Percentiles rank a stretch among this genome's conserved stretches.
phyloP scores from a whole-genome alignment of 2,329 filamentous ascomycete species.

The Paecilomyces fulvus region DNA sequence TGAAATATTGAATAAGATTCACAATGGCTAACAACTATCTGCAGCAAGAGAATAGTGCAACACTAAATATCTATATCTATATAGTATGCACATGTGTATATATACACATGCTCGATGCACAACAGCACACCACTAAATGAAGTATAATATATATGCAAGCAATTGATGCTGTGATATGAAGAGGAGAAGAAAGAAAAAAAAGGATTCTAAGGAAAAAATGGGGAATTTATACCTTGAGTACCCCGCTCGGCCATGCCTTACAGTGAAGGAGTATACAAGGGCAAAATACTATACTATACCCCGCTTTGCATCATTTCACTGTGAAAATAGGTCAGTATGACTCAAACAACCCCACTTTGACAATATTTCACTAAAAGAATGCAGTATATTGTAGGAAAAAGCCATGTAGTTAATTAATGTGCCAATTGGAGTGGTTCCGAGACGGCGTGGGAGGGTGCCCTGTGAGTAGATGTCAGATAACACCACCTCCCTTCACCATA shows the following conservation, averaged over 20 bases:
- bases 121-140: not conserved
- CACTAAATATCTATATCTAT: not conserved
- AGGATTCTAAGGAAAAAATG: not conserved
- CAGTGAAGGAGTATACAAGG: not conserved
- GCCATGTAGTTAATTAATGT: not conserved
- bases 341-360: not conserved
- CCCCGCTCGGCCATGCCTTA: not conserved
- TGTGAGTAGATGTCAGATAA: not conserved
- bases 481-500: not conserved
- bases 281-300: not conserved
- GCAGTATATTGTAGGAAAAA: not conserved
- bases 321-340: not conserved
- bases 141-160: not conserved
- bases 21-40: too few species aligned
- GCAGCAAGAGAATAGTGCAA: too few species aligned
- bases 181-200: not conserved
- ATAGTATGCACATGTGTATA: not conserved
- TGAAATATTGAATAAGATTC: not conserved
- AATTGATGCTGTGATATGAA: not conserved
- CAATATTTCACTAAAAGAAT: not conserved
- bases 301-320: not conserved
- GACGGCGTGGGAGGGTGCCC: too few species aligned
- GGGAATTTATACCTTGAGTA: not conserved
- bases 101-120: not conserved
- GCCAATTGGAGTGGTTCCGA: not conserved